phyloP scores from a whole-genome alignment of 2,329 filamentous ascomycete species.

The Fusarium globosum region DNA sequence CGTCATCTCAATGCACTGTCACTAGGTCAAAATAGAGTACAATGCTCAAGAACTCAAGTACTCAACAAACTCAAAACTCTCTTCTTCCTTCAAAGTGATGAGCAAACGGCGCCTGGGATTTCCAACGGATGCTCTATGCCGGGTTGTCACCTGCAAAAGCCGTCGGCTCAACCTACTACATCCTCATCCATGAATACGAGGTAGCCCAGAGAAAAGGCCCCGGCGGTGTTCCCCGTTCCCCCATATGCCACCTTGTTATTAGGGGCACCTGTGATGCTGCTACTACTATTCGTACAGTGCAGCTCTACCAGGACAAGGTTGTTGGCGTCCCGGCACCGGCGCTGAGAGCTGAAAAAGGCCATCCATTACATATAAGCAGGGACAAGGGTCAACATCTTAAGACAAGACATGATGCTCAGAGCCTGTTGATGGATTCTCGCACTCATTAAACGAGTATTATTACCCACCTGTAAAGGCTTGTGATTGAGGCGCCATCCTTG shows the following conservation, averaged over 20 bases:
- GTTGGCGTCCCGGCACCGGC: constrained; percentile 19
- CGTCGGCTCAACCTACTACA: constrained; percentile 25
- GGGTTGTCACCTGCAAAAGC: constrained; percentile 41
- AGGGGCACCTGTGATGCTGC: constrained; percentile 13
- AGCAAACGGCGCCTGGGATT: constrained; percentile 33
- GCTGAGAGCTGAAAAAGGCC: constrained; percentile 39
- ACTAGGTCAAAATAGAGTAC: neutral
- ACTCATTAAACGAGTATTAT: constrained; percentile 30
- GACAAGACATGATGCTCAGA: constrained; percentile 6
- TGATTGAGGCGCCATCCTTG: constrained; percentile 12
- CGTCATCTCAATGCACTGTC: constrained; percentile 21
- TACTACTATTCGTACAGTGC: neutral
- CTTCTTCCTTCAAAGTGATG: constrained; percentile 6
- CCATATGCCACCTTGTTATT: constrained; percentile 17
- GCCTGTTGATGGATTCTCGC: constrained; percentile 9
- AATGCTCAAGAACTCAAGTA: neutral
- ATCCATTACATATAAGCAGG: constrained; percentile 18
- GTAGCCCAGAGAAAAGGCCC: neutral
- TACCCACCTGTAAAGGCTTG: constrained; percentile 22
- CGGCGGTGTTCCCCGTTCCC: neutral
- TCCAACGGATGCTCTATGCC: constrained; percentile 17
- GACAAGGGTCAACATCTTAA: neutral
- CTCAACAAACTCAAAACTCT: constrained; percentile 36
- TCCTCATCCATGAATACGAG: constrained; percentile 45
- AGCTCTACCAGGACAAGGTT: constrained; percentile 8